Evolutionary conservation across 768 basidiomycete genomes (phyloP).

Genomic region (Russula compacta): DNA sequence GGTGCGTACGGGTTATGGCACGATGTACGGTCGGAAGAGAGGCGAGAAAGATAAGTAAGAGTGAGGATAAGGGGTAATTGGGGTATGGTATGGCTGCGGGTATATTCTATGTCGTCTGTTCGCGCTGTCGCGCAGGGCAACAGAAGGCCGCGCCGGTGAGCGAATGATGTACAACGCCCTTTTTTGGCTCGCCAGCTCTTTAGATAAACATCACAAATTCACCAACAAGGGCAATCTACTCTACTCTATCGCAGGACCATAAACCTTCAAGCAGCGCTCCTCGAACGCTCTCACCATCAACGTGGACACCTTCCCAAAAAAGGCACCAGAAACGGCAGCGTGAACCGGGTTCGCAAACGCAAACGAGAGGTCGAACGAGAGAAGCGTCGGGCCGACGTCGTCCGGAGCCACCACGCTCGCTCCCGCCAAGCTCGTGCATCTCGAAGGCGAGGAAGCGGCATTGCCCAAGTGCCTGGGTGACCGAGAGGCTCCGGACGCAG

Average conservation of each 20-base stretch:
- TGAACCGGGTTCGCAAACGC: slow-evolving; percentile 84
- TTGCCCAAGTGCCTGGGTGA: slow-evolving; percentile 16
- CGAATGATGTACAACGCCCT: not conserved
- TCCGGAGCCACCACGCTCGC: not conserved
- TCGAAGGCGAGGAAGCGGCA: slow-evolving; percentile 4
- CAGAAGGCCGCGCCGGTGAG: too few relatives aligned
- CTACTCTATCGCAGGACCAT: slow-evolving; percentile 36
- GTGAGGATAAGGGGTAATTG: not conserved
- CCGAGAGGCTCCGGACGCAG: slow-evolving; percentile 24
- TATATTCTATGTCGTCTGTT: too few relatives aligned
- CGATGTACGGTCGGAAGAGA: not conserved
- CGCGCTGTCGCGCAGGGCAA: too few relatives aligned
- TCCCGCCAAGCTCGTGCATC: not conserved
- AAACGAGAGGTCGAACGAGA: slow-evolving; percentile 78
- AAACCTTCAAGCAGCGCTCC: slow-evolving; percentile 65
- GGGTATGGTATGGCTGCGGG: not conserved
- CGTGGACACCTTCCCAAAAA: slow-evolving; percentile 80
- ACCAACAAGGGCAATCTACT: not conserved
- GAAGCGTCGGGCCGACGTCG: slow-evolving; percentile 52
- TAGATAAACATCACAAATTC: not conserved
- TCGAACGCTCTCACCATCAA: slow-evolving; percentile 94
- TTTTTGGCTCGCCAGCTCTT: not conserved
- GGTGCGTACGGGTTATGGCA: too few relatives aligned
- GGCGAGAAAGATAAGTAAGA: not conserved
- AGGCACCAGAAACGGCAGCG: slow-evolving; percentile 69